Evolutionary conservation across 2,329 filamentous ascomycete genomes (phyloP).

Genomic region (Aspergillus sp.): DNA sequence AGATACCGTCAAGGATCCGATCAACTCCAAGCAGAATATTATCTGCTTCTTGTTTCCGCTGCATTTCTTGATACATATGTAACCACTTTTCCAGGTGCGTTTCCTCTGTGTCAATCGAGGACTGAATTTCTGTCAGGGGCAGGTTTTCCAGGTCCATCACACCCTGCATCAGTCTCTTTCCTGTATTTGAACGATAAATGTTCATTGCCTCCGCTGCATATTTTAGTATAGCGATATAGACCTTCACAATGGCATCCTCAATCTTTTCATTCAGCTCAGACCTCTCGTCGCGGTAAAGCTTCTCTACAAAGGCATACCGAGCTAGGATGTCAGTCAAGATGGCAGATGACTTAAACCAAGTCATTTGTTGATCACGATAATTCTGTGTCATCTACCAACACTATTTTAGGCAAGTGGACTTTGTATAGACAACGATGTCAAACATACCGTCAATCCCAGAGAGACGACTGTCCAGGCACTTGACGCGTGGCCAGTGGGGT

Average conservation of each 20-base stretch:
- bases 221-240: too few species aligned
- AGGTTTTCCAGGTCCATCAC: too few species aligned
- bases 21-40: not conserved
- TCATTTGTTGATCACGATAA: slow-evolving; percentile 1
- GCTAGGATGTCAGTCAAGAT: slow-evolving; percentile 18
- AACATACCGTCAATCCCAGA: slow-evolving; percentile 20
- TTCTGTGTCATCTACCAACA: slow-evolving; percentile 20
- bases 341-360: slow-evolving; percentile 20
- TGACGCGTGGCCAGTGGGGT: slow-evolving; percentile 19
- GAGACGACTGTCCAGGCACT: slow-evolving; percentile 22
- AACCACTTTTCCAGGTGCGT: not conserved
- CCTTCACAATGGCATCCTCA: too few species aligned
- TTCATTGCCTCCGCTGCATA: too few species aligned
- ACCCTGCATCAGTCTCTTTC: too few species aligned
- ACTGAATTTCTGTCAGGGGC: not conserved
- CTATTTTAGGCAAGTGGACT: not conserved
- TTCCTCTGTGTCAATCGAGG: not conserved
- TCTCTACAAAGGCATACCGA: not conserved
- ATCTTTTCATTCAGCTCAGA: too few species aligned
- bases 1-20: not conserved
- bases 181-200: too few species aligned
- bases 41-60: not conserved
- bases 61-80: not conserved
- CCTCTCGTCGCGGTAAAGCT: too few species aligned
- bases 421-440: not conserved